phyloP scores from a whole-genome alignment of 1,284 basidiomycete genomes.

The Moesziomyces parantarcticus region DNA sequence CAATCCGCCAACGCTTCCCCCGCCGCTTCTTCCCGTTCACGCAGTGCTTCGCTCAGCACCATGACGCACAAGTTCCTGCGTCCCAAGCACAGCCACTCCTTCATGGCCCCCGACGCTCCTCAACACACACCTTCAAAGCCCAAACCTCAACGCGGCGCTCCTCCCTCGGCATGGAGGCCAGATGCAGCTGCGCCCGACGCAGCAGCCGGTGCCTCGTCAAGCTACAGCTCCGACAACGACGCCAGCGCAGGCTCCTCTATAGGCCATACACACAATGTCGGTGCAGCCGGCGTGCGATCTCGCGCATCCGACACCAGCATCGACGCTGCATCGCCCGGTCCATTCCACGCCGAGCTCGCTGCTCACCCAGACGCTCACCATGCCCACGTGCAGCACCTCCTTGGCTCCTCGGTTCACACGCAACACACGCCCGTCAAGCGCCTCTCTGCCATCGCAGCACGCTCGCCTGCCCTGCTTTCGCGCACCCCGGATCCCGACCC shows the following conservation, averaged over 20 bases:
- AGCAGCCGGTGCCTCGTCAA: constrained; percentile 2
- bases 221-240: constrained; percentile 29
- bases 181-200: constrained; percentile 2
- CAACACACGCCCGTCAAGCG: neutral
- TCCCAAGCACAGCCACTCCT: constrained; percentile 1
- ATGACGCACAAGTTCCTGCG: constrained; percentile 13
- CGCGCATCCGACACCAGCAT: neutral
- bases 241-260: constrained; percentile 10
- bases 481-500: neutral
- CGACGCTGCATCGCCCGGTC: too few relatives aligned
- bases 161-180: constrained; percentile 22
- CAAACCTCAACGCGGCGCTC: constrained; percentile 6
- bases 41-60: constrained; percentile 15
- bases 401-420: neutral
- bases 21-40: neutral
- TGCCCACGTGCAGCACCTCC: neutral
- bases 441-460: neutral
- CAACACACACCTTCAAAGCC: neutral
- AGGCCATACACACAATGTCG: constrained; percentile 3
- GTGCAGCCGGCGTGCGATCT: neutral
- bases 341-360: too few relatives aligned
- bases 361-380: too few relatives aligned
- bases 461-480: neutral
- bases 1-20: neutral
- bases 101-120: neutral